These are phyloP conservation scores for Fusarium tupiense DNA, from an alignment of 2,329 filamentous ascomycete genomes.

Conservation along the genomic window DNA sequence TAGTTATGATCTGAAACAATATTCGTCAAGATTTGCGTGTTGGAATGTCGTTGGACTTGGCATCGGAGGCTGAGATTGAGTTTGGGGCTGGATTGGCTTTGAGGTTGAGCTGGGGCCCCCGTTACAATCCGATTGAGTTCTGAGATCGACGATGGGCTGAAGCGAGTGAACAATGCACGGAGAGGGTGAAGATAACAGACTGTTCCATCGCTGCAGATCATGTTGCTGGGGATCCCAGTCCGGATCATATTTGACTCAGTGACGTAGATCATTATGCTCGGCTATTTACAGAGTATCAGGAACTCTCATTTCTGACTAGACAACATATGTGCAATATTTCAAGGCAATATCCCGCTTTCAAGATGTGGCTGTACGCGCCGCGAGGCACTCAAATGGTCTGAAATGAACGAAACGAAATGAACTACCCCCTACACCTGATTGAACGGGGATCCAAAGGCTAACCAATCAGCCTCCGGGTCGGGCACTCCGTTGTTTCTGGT, in stretches of 20 bases:
- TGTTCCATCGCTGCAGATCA: background rate
- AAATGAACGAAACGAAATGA: background rate
- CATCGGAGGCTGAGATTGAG: slow-evolving; percentile 2
- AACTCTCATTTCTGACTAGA: too few species aligned
- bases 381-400: slow-evolving; percentile 1
- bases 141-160: background rate
- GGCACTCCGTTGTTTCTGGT: slow-evolving; percentile 15
- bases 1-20: slow-evolving; percentile 3
- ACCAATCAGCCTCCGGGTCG: slow-evolving; percentile 31
- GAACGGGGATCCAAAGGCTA: slow-evolving; percentile 26
- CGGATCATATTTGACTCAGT: background rate
- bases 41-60: slow-evolving; percentile 14
- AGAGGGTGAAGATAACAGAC: background rate
- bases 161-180: background rate
- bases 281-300: background rate
- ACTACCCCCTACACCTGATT: background rate
- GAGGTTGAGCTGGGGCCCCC: background rate
- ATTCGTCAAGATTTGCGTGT: background rate
- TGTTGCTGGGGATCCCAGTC: background rate
- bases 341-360: background rate
- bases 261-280: background rate
- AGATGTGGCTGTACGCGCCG: background rate
- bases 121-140: slow-evolving; percentile 20
- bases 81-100: slow-evolving; percentile 3
- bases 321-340: background rate